Base-by-base conservation (phyloP, 106 monocot genomes). In the Ottelia alismoides region DNA sequence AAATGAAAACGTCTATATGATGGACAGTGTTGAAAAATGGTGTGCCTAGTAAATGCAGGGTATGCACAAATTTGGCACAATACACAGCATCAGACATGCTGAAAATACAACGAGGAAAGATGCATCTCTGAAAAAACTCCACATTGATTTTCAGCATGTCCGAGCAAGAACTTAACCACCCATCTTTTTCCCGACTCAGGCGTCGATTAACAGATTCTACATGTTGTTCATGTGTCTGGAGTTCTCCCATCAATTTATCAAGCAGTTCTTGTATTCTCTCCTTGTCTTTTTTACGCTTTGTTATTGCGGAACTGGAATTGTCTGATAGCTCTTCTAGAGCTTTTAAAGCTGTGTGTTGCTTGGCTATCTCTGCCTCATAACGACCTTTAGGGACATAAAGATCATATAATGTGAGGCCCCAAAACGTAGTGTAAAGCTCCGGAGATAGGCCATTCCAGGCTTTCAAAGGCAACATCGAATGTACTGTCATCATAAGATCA, bases 221-320 rank as follows among this genome's bases (percentile, higher is more conserved):
- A 67, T 98, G 98, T 23, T 98, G 71, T 56, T 90, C 85, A 61
- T 98, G 98, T 67, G 75, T 98, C 25, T 82, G 72, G 51, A 79
- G 65, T 61, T 98, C 98, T 76, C 31, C 25, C 18, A 30, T 71
- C 60, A 89, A 70, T 71, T 62, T 82, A 61, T 98, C 98, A 30
- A 98, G 61, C 47, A 98, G 45, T 25, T 98, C 98, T 59, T 98
- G 98, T 27, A 90, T 90, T 20, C 73, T 74, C 66, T 90, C 98
- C 69, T 98, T 98, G 43, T 98, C 98, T 65, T 98, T 98, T 55
- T 98, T 98, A 27, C 98, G 98, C 56, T 90, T 82, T 61, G 78
- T 74, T 12, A 90, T 98, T 32, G 98, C 98, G 2, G 75, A 70
- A 63, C 63, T 98, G 54, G 98, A 98, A 46, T 82, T 98, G 61